Conservation (phyloP, 2,329 filamentous ascomycete species). For the Fusarium newnesense region DNA sequence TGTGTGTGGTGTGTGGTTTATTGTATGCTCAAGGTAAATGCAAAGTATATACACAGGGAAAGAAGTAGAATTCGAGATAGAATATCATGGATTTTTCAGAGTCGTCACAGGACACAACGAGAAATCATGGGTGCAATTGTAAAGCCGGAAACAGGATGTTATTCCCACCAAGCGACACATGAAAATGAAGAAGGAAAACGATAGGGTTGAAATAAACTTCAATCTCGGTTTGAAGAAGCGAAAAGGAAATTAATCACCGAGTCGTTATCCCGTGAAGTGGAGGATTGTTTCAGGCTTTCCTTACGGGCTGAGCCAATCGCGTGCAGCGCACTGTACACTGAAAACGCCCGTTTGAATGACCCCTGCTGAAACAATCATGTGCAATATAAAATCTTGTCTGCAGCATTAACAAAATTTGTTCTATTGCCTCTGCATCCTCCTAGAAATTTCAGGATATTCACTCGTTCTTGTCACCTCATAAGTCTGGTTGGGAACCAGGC, state of each 20-base stretch:
- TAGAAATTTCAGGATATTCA: too few relatives aligned
- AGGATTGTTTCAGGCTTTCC: neutral
- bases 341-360: neutral
- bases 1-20: fast-evolving
- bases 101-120: fast-evolving
- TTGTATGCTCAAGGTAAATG: fast-evolving
- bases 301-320: too few relatives aligned
- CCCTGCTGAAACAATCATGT: neutral
- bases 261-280: neutral
- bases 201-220: neutral
- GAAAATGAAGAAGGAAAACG: neutral
- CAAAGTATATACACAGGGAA: neutral
- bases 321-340: neutral
- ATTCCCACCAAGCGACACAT: fast-evolving
- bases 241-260: neutral
- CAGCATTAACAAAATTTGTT: fast-evolving
- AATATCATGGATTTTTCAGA: fast-evolving
- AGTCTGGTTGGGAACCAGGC: too few relatives aligned
- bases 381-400: neutral
- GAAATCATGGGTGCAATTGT: neutral
- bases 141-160: fast-evolving
- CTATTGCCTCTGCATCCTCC: fast-evolving
- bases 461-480: too few relatives aligned
- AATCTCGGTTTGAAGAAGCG: fast-evolving
- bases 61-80: neutral